Base-by-base conservation (phyloP, 441 rosid genomes). In the Raphanus hybrid region DNA sequence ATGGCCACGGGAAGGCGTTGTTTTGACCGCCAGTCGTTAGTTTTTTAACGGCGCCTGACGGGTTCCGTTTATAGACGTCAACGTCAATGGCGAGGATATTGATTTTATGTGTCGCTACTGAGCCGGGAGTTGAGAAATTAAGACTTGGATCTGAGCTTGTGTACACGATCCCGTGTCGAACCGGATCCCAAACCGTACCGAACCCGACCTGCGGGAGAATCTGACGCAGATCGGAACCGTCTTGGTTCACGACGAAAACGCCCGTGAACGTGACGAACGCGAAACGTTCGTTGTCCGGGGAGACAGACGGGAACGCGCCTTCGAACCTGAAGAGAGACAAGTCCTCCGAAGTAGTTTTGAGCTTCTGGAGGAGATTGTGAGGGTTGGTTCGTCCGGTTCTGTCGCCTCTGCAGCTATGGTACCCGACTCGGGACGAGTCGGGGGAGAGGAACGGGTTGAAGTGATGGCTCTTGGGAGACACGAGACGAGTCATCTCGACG, bases 391-490 rank as follows among this genome's bases (percentile, higher is more conserved):
- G 50, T 66, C 78, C 84, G 0, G 82, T 84, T 6, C 64, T 8
- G 3, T 79, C 82, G 48, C 93, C 96, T 71, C 96, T 82, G 55
- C 98, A 94, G 73, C 82, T 85, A 80, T 94, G 98, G 85, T 92
- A 94, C 52, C 97, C 97, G 61, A 94, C 85, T 11, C 86, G 88
- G 69, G 78, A 14, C 2, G 93, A 86, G 85, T 90, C 98, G 0
- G 91, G 90, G 6, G 97, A 92, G 18, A 94, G 84, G 52, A 92
- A 92, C 52, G 98, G 98, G 82, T 92, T 92, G 2, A 89, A 83
- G 66, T 94, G 94, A 75, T 92, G 98, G 54, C 92, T 78, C 9
- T 73, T 54, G 2, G 97, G 93, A 0, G 97, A 87, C 0, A 92
- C 85, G 0, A 82, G 71, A 62, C 91, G 90, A 78, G 97, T 94